These are phyloP conservation scores for Botrytis fragariae DNA, from an alignment of 2,329 filamentous ascomycete genomes.

Conservation along the genomic window DNA sequence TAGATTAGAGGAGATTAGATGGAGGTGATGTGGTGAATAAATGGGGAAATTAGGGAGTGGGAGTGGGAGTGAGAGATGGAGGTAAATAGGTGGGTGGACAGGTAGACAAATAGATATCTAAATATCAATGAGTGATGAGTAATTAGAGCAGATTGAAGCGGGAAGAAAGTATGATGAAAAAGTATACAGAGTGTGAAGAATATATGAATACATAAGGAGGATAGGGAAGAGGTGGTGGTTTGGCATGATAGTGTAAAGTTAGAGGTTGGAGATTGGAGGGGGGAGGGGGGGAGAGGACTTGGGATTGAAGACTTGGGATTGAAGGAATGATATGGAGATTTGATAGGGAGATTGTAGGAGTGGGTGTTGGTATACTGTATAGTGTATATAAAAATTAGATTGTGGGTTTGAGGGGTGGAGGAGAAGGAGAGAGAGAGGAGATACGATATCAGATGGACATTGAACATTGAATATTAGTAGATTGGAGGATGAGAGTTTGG, in stretches of 20 bases:
- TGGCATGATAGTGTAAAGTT: accelerated
- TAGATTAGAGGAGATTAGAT: too few species aligned
- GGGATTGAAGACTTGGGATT: not conserved
- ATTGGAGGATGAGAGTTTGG: too few species aligned
- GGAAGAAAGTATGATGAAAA: too few species aligned
- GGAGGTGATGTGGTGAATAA: too few species aligned
- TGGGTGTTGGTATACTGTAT: not conserved
- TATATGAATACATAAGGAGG: accelerated
- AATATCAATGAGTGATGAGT: too few species aligned
- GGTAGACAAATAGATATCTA: too few species aligned
- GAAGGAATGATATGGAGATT: not conserved
- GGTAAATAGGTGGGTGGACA: too few species aligned
- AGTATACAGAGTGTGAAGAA: too few species aligned
- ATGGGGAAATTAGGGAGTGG: too few species aligned
- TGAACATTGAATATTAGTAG: too few species aligned
- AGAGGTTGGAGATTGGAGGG: not conserved
- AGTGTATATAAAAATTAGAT: not conserved
- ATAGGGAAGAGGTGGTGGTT: accelerated
- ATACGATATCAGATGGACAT: not conserved
- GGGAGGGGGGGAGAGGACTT: not conserved
- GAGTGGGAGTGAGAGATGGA: too few species aligned
- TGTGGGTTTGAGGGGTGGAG: accelerated
- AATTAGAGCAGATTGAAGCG: too few species aligned
- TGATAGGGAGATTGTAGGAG: not conserved
- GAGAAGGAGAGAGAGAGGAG: not conserved